Base-by-base conservation (phyloP, 1,284 basidiomycete genomes). In the Austroboletus niveus region DNA sequence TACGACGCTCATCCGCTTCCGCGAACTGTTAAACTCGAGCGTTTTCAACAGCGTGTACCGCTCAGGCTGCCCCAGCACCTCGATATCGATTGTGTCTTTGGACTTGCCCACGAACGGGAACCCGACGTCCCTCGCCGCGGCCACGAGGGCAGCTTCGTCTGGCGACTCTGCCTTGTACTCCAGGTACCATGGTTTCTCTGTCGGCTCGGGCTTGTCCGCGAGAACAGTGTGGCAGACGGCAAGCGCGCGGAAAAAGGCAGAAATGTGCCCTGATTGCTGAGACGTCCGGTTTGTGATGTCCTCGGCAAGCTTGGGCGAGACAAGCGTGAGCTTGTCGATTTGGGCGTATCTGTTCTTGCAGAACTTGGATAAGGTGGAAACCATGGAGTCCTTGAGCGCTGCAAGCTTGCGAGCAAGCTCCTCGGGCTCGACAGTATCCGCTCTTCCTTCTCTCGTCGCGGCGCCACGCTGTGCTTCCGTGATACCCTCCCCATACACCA, bases 111-210 rank as follows among this genome's bases (percentile, higher is more conserved):
- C 73, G 69, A 98, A 98, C 1, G 92, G 92, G 66, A 97, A 98
- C 0, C 95, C 96, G 12, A 87, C 87, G 66, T 98, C 96, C 39
- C 95, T 79, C 9, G 96, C 94, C 10, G 91, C 94, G 36, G 82
- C 86, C 4, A 98, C 95, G 20, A 98, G 79, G 4, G 96, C 95
- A 10, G 94, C 92, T 69, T 98, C 96, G 66, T 98, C 95, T 0
- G 94, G 93, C 4, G 87, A 92, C 71, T 98, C 94, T 8, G 95
- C 94, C 73, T 98, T 98, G 78, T 98, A 98, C 51, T 92, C 85
- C 57, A 98, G 71, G 5, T 75, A 69, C 68, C 77, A 85, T 0
- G 90, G 91, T 14, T 85, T 72, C 41, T 75, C 72, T 55, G 81
- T 69, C 8, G 83, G 79, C 30, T 89, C 84, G 0, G 87, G 81